A percentile compares a stretch with the other conserved stretches of the same genome.
Conservation (phyloP, 1,139 yeast species). For the Scheffersomyces quercinus region DNA sequence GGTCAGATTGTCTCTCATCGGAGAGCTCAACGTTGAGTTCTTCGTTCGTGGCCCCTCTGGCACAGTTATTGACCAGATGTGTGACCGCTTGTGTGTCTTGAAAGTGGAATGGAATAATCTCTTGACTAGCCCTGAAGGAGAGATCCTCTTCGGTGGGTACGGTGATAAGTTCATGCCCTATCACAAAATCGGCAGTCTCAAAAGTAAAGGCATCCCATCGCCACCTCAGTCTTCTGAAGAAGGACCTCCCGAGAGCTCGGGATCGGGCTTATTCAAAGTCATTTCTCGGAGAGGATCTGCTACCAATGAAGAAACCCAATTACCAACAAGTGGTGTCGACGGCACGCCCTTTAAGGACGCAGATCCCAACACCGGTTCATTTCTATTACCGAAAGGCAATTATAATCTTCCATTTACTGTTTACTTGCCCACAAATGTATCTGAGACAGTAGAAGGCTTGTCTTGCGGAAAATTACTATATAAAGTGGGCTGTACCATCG, state of each 20-base stretch:
- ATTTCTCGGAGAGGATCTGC: not conserved
- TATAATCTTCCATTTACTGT: constrained; percentile 64
- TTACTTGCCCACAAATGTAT: constrained; percentile 56
- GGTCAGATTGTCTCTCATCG: constrained; percentile 48
- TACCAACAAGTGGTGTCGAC: constrained; percentile 43
- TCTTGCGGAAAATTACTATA: constrained; percentile 56
- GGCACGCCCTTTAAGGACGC: constrained; percentile 43
- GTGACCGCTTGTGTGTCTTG: constrained; percentile 51
- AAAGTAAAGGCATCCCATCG: constrained; percentile 5
- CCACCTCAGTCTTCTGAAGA: constrained; percentile 3
- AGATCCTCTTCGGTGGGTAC: constrained; percentile 41
- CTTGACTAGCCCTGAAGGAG: constrained; percentile 48
- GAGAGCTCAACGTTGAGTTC: constrained; percentile 58
- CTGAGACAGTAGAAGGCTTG: constrained; percentile 71
- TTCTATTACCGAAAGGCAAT: constrained; percentile 61
- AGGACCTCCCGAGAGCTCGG: not conserved
- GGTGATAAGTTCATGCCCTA: constrained; percentile 32
- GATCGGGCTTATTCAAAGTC: not conserved
- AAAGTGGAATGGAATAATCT: constrained; percentile 63
- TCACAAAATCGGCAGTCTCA: constrained; percentile 12
- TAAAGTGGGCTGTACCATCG: constrained; percentile 54
- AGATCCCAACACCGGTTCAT: constrained; percentile 31
- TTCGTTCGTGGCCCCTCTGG: constrained; percentile 41
- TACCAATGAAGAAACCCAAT: constrained; percentile 12
- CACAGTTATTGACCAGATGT: constrained; percentile 41